Evolutionary conservation across 371 early-diverging fungal genomes (phyloP).

Genomic region (Saksenaea vasiformis): DNA sequence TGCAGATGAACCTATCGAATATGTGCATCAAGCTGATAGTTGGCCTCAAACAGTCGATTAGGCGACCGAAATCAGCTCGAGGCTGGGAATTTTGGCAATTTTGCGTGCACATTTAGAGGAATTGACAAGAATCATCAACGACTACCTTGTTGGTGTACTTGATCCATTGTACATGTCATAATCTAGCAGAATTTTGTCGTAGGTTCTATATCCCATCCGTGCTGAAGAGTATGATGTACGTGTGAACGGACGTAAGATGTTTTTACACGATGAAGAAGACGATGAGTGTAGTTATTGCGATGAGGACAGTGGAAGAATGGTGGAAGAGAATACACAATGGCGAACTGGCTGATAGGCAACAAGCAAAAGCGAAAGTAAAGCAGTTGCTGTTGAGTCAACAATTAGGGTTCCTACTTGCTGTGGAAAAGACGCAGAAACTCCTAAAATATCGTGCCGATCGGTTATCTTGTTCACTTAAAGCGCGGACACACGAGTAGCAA

Average conservation of each 20-base stretch:
- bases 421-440: not conserved
- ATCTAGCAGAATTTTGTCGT: not conserved
- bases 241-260: not conserved
- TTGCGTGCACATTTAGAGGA: too few relatives aligned
- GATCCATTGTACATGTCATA: not conserved
- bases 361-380: not conserved
- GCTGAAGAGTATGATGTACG: not conserved
- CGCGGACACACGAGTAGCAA: too few relatives aligned
- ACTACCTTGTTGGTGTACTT: not conserved
- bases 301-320: not conserved
- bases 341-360: not conserved
- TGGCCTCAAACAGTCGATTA: too few relatives aligned
- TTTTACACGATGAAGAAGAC: not conserved
- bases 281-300: not conserved
- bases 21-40: too few relatives aligned
- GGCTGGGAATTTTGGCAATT: too few relatives aligned
- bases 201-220: not conserved
- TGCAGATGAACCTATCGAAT: too few relatives aligned
- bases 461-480: too few relatives aligned
- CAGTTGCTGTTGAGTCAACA: not conserved
- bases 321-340: not conserved
- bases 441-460: not conserved
- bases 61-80: too few relatives aligned
- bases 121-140: not conserved
- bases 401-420: not conserved